Evolutionary conservation across 192 early-diverging fungal species (phyloP), one percentile per base, ranked within the genome.

Genomic region (Coemansia pectinata): DNA sequence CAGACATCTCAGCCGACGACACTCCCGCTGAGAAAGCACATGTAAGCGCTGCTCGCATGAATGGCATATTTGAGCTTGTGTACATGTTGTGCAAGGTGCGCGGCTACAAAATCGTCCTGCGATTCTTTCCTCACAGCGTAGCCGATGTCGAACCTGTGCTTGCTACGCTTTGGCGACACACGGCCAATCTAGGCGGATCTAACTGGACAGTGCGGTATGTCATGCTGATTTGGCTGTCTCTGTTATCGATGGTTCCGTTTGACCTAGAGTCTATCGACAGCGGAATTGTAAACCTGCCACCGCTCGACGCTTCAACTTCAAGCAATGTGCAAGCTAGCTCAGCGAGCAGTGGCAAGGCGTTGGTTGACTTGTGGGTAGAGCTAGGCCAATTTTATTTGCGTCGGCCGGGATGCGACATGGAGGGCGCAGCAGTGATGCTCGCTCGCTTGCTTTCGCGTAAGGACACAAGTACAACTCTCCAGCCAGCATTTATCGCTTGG

Each of bases 241-340:
- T 98, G n/a, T 86, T 98, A 73, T 88, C 88, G 57, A 97, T 96
- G 92, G 89, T 96, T 36, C 98, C 98, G 5, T 99, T 99, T 77
- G 95, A 98, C 72, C 83, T 99, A 12, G 87, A 85, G 63, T 90
- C 80, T 15, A 87, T 99, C 21, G 97, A 97, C 73, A 94, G 93
- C 66, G 85, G 87, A 1, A 66, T 77, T 3, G 50, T 58, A 4
- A 72, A 71, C 11, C 67, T 76, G 33, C 73, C 74, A 5, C 19
- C 60, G 7, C 50, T 76, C 15, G n/a, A 31, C 15, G n/a, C 34
- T 4, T 53, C 25, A 4, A n/a, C n/a, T 25, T 52, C 62, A 10
- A 31, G 36, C 4, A 36, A 52, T 36, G 29, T 14, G 10, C 33
- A 40, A 11, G 36, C 59, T 40, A 36, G 38, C 11, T 10, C 31